These are phyloP conservation scores for Apiotrichum brassicae DNA, from an alignment of 1,284 basidiomycete species.

Conservation along the genomic window DNA sequence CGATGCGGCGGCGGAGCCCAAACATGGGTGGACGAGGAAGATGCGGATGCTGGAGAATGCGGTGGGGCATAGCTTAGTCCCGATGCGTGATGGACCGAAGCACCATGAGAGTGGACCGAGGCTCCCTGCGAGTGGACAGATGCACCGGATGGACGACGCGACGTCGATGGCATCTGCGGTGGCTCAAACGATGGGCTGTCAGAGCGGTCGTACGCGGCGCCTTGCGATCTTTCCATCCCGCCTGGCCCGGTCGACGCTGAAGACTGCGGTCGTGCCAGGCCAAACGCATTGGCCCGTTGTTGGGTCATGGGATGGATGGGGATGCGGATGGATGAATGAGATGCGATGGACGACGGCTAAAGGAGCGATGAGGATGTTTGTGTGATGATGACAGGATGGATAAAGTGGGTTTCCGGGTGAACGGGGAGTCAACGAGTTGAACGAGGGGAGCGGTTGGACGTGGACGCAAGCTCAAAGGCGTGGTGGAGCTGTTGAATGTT, in stretches of 20 bases:
- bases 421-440: no score
- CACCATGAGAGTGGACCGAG: slow-evolving; percentile 15
- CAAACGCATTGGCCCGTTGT: not conserved
- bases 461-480: no score
- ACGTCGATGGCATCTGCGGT: not conserved
- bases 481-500: no score
- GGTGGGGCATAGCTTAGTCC: not conserved
- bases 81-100: not conserved
- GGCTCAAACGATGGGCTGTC: slow-evolving; percentile 1
- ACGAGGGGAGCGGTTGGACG: no score
- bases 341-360: no score
- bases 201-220: no score
- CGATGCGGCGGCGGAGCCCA: slow-evolving; percentile 8
- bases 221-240: slow-evolving; percentile 3
- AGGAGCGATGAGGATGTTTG: no score
- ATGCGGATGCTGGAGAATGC: slow-evolving; percentile 23
- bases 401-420: no score
- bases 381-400: no score
- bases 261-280: not conserved
- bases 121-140: slow-evolving; percentile 16
- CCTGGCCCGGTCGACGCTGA: not conserved
- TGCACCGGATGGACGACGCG: slow-evolving; percentile 19
- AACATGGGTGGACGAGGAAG: slow-evolving; percentile 18
- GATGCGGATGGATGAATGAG: not conserved
- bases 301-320: not conserved